Evolutionary conservation across 148 eudicot genomes (phyloP), one percentile per base, ranked within the genome.

Genomic region (Heliosperma pusillum): DNA sequence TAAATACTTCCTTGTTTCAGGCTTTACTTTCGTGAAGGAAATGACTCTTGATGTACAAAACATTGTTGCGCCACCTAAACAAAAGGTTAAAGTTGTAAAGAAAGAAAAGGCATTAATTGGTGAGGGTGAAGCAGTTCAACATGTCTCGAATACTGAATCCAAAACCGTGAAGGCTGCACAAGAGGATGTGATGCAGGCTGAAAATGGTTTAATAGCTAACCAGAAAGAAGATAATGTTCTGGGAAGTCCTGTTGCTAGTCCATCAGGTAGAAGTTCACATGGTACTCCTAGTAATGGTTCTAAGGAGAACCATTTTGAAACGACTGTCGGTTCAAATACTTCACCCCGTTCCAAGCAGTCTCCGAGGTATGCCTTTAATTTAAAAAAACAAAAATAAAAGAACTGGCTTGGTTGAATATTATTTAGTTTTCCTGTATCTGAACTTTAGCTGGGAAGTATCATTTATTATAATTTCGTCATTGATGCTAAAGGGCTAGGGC

Each of bases 1-100:
- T 53, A 50, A 53, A 56, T 30, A 20, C 55, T 74, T 71, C 9
- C 55, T 30, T 44, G 40, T 84, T 77, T 73, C 89, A 91, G 96
- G 97, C 62, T 94, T 84, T 82, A 79, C 87, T 55, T 80, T 82
- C 81, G 93, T 89, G 80, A 88, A 94, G 83, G 98, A 94, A 78
- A 91, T 91, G 82, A 91, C 96, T 52, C 88, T 87, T 71, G 98
- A 94, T 68, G 96, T 94, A 77, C 81, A 87, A 85, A 94, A 94
- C 78, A 78, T 89, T 47, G 71, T 87, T 81, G 97, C 97, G 76
- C 99, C 97, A 76, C 94, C 99, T 3, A 92, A 84, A 86, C 71
- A 79, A 55, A 90, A 86, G 89, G 71, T 84, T 71, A 83, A 85
- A 67, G 69, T 88, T 80, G 76, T 81, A 59, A 71, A 71, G 72